Conservation (phyloP, 306 rosid genomes). For the Quercus bicolor region DNA sequence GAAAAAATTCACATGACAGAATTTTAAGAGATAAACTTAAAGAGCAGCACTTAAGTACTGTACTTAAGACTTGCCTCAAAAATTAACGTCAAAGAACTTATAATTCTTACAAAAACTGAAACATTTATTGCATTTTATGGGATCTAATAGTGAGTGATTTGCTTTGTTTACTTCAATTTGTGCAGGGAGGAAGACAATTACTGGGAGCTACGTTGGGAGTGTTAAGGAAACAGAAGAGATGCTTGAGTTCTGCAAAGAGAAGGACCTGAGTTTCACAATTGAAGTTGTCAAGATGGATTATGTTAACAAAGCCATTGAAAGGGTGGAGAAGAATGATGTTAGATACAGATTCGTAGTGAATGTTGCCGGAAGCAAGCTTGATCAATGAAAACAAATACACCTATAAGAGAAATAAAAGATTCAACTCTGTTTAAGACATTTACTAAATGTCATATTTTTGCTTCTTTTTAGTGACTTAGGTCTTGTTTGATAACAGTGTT, state of each 20-base stretch:
- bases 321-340: constrained; percentile 88
- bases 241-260: constrained; percentile 79
- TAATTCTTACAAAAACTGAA: not conserved
- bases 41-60: rapidly evolving
- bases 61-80: rapidly evolving
- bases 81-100: not conserved
- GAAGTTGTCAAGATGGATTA: constrained; percentile 74
- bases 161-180: not conserved
- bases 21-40: rapidly evolving
- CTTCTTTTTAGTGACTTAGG: not conserved
- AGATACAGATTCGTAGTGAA: constrained; percentile 84
- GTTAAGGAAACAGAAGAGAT: constrained; percentile 79
- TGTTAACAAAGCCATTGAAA: constrained; percentile 67
- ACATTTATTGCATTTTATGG: not conserved
- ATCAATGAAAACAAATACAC: constrained; percentile 8
- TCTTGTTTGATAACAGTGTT: too few relatives aligned
- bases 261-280: constrained; percentile 54
- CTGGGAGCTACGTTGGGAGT: constrained; percentile 90
- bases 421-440: too few relatives aligned
- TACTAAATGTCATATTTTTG: not conserved
- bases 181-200: constrained; percentile 66
- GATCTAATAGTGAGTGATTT: not conserved
- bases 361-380: constrained; percentile 75
- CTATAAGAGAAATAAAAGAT: not conserved
- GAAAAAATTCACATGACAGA: rapidly evolving